phyloP scores from a whole-genome alignment of 192 early-diverging fungal species.

The Coemansia sp. region DNA sequence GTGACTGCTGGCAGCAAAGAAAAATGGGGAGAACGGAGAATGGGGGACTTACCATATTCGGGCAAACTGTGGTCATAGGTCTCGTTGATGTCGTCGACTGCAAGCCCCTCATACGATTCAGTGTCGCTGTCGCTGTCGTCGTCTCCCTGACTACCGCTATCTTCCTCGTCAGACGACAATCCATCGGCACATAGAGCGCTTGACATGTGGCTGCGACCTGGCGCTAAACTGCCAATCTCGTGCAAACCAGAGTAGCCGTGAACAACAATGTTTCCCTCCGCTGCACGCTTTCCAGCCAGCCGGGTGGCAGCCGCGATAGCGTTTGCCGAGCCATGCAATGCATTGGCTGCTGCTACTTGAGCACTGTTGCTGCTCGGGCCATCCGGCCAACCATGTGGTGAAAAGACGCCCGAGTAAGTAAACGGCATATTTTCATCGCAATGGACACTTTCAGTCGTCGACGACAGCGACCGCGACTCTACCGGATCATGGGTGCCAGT shows the following conservation, averaged over 20 bases:
- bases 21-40: background rate
- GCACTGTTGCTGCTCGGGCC: background rate
- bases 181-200: conserved; percentile 33
- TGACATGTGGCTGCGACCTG: conserved; percentile 26
- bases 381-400: conserved; percentile 26
- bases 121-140: conserved; percentile 38
- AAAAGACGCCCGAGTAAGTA: conserved; percentile 55
- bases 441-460: conserved; percentile 9
- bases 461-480: conserved; percentile 16
- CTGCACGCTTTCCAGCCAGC: conserved; percentile 6
- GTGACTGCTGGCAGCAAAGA: background rate
- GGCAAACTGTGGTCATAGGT: conserved; percentile 55
- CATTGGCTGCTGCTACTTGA: background rate
- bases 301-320: background rate
- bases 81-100: conserved; percentile 57
- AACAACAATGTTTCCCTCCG: conserved; percentile 10
- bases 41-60: conserved; percentile 37
- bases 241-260: conserved; percentile 14
- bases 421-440: conserved; percentile 34
- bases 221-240: conserved; percentile 19
- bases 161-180: conserved; percentile 17
- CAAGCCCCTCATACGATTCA: conserved; percentile 53
- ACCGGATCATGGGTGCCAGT: conserved; percentile 5
- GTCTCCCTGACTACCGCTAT: conserved; percentile 32
- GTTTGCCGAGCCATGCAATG: background rate